Evolutionary conservation across 2,329 filamentous ascomycete species (phyloP), one percentile per base, ranked within the genome.

Genomic region (Chalaropsis thielavioides): DNA sequence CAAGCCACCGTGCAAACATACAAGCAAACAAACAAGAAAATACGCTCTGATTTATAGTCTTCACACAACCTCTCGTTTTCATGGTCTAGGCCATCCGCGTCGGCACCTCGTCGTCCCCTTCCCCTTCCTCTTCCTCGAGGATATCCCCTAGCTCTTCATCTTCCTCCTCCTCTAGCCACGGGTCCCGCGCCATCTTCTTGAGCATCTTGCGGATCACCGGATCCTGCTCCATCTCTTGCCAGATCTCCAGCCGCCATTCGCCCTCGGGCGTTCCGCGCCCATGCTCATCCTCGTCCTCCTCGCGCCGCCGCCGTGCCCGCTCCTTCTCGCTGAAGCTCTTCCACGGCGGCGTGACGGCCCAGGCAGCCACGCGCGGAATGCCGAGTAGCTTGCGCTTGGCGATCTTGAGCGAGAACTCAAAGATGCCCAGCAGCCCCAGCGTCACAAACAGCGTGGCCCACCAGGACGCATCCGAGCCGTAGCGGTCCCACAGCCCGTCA

Each of bases 371-470:
- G 27, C 66, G 66, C 24, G 54, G 62, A 17, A 67, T 68, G 0
- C 81, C 70, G 22, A 80, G 73, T 51, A 83, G 67, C 43, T 75
- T 75, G 1, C 79, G 76, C 69, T 79, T 79, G 8, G 75, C 66
- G 0, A 76, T 74, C 67, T 78, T 82, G 67, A 86, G 81, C 1
- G 80, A 78, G 6, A 90, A 74, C 70, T 95, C 89, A 51, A 90
- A 78, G 13, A 84, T 73, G 13, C 86, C 76, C 3, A 88, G 80
- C 0, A 83, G 73, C 8, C 78, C 74, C 0, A 91, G 73, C 2
- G 85, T 82, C 31, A 89, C 75, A 56, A 92, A 77, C 1, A 92
- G 75, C 0, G 83, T 83, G 1, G 81, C 76, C 89, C 89, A 95
- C 88, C 90, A 95, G 0, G 82, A 76, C 0, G 82, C 75, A 67